Evolutionary conservation across 495 filamentous ascomycete species (phyloP).

Genomic region (Hypoxylon lenormandii): DNA sequence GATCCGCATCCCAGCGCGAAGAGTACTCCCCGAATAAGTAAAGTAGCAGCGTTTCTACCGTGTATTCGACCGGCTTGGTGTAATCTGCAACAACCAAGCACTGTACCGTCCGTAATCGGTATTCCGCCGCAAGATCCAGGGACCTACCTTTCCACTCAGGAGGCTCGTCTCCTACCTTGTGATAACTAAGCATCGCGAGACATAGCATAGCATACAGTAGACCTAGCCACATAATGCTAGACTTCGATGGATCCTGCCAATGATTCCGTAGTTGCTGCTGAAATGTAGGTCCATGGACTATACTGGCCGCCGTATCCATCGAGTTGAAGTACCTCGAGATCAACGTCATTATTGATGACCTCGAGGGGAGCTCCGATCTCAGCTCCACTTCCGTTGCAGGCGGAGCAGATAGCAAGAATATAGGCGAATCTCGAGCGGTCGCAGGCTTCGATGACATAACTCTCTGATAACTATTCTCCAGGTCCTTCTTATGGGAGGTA

Average conservation of each 20-base stretch:
- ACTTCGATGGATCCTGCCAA: conserved; percentile 85
- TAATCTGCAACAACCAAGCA: conserved; percentile 89
- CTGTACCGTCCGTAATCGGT: conserved; percentile 84
- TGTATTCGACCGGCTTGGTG: conserved; percentile 83
- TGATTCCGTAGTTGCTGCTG: conserved; percentile 86
- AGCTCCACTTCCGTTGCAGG: conserved; percentile 79
- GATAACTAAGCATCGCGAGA: conserved; percentile 90
- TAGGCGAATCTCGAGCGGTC: conserved; percentile 70
- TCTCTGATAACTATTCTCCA: conserved; percentile 69
- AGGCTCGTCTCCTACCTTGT: conserved; percentile 89
- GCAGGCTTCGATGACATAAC: conserved; percentile 72
- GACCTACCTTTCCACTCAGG: conserved; percentile 80
- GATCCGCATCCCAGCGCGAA: conserved; percentile 81
- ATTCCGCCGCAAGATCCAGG: conserved; percentile 80
- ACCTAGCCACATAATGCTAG: conserved; percentile 87
- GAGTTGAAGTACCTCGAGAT: conserved; percentile 77
- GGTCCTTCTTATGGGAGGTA: conserved; percentile 65
- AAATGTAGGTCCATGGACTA: conserved; percentile 88
- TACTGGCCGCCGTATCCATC: conserved; percentile 68
- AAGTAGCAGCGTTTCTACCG: conserved; percentile 89
- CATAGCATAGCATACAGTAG: conserved; percentile 88
- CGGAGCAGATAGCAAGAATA: conserved; percentile 79
- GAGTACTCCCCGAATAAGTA: conserved; percentile 85
- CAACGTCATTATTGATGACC: conserved; percentile 82
- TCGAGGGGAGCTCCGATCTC: conserved; percentile 80